phyloP scores from a whole-genome alignment of 352 stramenopile genomes.

The Globisporangium cystogenes region DNA sequence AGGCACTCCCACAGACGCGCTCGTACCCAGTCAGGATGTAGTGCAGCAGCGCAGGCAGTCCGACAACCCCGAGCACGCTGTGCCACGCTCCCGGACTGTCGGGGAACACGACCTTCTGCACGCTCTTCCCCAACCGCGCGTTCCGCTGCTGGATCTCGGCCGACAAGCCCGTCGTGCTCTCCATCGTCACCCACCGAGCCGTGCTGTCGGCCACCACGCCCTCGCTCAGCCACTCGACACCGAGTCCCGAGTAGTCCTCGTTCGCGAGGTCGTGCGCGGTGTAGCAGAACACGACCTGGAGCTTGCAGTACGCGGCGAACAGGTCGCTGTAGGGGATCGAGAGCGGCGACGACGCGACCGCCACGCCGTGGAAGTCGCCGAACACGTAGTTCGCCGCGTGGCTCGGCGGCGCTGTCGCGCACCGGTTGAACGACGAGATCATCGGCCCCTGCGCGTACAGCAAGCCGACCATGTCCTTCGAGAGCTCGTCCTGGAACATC shows the following conservation, averaged over 20 bases:
- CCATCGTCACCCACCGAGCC: slow-evolving; percentile 63
- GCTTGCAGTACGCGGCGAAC: slow-evolving; percentile 38
- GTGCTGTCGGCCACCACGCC: slow-evolving; percentile 30
- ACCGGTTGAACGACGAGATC: slow-evolving; percentile 56
- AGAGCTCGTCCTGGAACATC: slow-evolving; percentile 81
- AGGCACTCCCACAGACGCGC: slow-evolving; percentile 10
- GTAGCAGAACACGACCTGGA: slow-evolving; percentile 76
- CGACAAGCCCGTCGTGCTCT: slow-evolving; percentile 42
- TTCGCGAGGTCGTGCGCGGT: slow-evolving; percentile 51
- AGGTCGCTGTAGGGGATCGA: slow-evolving; percentile 30
- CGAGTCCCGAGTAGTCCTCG: slow-evolving; percentile 50
- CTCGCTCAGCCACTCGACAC: slow-evolving; percentile 70
- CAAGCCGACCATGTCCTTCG: slow-evolving; percentile 38
- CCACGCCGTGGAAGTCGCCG: slow-evolving; percentile 44
- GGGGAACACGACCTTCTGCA: slow-evolving; percentile 33
- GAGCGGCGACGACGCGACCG: slow-evolving; percentile 34
- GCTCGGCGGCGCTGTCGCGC: slow-evolving; percentile 18
- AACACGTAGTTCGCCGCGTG: slow-evolving; percentile 24
- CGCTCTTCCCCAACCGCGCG: slow-evolving; percentile 49
- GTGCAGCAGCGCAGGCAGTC: slow-evolving; percentile 48
- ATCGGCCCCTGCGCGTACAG: slow-evolving; percentile 60
- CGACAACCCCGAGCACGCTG: slow-evolving; percentile 45
- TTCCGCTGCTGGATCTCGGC: slow-evolving; percentile 77
- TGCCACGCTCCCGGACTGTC: slow-evolving; percentile 49
- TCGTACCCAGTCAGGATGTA: slow-evolving; percentile 59